Percentiles rank a stretch among this genome's conserved stretches.
Conservation (phyloP, 495 filamentous ascomycete species). For the Parathielavia hyrcaniae region DNA sequence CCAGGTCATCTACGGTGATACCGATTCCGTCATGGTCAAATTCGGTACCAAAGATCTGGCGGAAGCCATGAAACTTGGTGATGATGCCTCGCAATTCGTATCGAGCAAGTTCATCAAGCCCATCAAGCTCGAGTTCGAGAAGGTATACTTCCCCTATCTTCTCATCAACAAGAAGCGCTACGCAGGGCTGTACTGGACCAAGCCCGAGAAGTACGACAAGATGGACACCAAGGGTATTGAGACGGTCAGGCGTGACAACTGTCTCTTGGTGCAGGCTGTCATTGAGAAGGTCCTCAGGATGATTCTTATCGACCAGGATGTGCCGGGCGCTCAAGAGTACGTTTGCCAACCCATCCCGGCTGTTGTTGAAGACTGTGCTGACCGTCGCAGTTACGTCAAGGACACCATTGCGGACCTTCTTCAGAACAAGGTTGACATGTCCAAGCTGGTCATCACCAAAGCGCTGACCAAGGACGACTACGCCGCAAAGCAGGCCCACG, state of each 20-base stretch:
- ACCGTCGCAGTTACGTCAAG: constrained; percentile 75
- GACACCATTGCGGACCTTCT: constrained; percentile 89
- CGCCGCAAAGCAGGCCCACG: constrained; percentile 85
- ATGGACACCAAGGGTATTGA: constrained; percentile 99
- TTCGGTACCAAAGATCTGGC: constrained; percentile 81
- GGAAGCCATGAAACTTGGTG: constrained; percentile 86
- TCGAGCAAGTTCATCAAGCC: constrained; percentile 88
- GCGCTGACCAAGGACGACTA: constrained; percentile 81
- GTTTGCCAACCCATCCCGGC: constrained; percentile 27
- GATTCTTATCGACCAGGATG: constrained; percentile 88
- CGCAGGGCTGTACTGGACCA: constrained; percentile 94
- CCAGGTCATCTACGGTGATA: constrained; percentile 96
- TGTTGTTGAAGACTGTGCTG: constrained; percentile 14
- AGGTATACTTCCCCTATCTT: constrained; percentile 97
- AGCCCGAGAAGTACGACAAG: constrained; percentile 91
- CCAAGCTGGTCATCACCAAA: constrained; percentile 98
- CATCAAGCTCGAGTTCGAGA: constrained; percentile 99
- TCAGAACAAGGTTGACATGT: constrained; percentile 98
- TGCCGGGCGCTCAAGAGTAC: constrained; percentile 88
- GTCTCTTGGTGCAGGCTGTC: constrained; percentile 87
- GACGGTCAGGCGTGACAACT: constrained; percentile 95
- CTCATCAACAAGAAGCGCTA: constrained; percentile 99
- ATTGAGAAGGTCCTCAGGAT: constrained; percentile 95
- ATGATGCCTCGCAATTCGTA: constrained; percentile 82
- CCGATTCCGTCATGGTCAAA: constrained; percentile 99